Evolutionary conservation across 805 yeast genomes (phyloP).

Genomic region (Ogataea siamensis): DNA sequence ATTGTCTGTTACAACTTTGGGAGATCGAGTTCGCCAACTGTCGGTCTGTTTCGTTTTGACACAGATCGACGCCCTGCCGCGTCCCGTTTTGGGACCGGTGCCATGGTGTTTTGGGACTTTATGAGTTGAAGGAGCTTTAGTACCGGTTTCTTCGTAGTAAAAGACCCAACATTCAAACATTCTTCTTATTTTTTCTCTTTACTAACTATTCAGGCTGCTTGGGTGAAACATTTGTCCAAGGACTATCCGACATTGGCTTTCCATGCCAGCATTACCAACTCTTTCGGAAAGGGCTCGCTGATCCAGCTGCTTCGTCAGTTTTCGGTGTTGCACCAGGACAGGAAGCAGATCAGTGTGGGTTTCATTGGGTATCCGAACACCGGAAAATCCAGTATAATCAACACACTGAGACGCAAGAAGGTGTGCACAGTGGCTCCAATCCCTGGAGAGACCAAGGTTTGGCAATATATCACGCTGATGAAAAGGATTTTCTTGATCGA

Average conservation of each 20-base stretch:
- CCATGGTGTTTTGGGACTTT: conserved; percentile 51
- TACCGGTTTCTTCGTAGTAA: conserved; percentile 74
- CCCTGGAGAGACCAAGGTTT: conserved; percentile 98
- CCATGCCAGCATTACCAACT: conserved; percentile 96
- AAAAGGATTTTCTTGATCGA: conserved; percentile 92
- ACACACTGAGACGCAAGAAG: conserved; percentile 89
- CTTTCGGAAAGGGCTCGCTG: conserved; percentile 96
- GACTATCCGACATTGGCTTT: conserved; percentile 93
- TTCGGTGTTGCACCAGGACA: conserved; percentile 83
- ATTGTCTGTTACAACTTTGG: conserved; percentile 98
- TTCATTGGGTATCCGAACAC: conserved; percentile 97
- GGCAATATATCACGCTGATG: conserved; percentile 98
- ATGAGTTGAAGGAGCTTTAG: conserved; percentile 69
- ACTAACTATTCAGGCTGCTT: conserved; percentile 71
- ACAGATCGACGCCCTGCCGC: conserved; percentile 26
- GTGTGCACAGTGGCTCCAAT: conserved; percentile 97
- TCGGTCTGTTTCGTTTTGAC: conserved; percentile 48
- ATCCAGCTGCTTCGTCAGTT: conserved; percentile 93
- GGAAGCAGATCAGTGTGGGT: conserved; percentile 96
- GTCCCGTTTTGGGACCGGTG: conserved; percentile 44
- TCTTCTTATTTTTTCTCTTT: conserved; percentile 10
- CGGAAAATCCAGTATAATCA: conserved; percentile 95
- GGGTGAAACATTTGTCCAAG: conserved; percentile 94
- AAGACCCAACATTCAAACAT: conserved; percentile 63
- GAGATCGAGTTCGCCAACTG: conserved; percentile 67